Evolutionary conservation across 2,329 filamentous ascomycete genomes (phyloP).

Genomic region (Aspergillus sp.): DNA sequence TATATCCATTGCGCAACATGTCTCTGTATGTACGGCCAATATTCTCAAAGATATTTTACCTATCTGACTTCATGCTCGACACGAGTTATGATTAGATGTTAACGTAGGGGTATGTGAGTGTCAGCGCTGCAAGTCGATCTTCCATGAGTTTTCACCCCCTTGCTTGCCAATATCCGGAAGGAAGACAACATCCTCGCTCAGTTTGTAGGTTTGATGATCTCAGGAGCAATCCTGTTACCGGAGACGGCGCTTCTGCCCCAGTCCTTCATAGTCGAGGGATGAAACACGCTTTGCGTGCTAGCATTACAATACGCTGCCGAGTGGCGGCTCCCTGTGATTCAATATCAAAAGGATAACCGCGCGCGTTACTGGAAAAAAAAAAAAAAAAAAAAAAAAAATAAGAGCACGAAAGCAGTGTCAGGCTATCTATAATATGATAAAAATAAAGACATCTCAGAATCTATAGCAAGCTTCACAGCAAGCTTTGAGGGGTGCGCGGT

Average conservation of each 20-base stretch:
- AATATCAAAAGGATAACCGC: constrained; percentile 83
- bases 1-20: neutral
- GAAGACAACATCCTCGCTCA: constrained; percentile 54
- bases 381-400: constrained; percentile 56
- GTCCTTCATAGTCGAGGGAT: constrained; percentile 59
- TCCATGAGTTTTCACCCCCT: constrained; percentile 55
- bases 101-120: neutral
- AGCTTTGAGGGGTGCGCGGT: constrained; percentile 65
- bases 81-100: neutral
- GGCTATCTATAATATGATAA: constrained; percentile 33
- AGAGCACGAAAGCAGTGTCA: constrained; percentile 49
- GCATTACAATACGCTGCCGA: constrained; percentile 78
- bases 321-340: constrained; percentile 79
- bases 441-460: constrained; percentile 33
- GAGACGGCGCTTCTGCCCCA: constrained; percentile 58
- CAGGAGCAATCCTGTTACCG: constrained; percentile 53
- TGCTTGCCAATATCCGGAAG: constrained; percentile 47
- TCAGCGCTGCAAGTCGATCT: constrained; percentile 31
- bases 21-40: no score
- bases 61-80: no score
- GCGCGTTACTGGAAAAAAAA: constrained; percentile 66
- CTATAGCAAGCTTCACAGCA: constrained; percentile 39
- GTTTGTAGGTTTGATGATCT: constrained; percentile 54
- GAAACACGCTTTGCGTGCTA: constrained; percentile 63
- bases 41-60: no score